Conservation (phyloP, 495 filamentous ascomycete species). For the Penicillium riverlandense region DNA sequence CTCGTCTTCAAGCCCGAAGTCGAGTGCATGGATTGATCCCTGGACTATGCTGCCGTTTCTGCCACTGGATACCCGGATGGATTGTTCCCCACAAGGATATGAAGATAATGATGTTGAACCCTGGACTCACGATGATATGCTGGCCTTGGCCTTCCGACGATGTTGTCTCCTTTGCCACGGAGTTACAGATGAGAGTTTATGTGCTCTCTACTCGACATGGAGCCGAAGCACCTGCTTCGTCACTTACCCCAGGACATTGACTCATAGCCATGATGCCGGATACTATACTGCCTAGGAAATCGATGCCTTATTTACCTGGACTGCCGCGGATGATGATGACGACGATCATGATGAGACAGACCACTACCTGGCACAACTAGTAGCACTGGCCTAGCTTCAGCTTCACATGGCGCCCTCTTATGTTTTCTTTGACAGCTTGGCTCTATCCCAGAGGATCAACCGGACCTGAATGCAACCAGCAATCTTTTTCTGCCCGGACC, state of each 20-base stretch:
- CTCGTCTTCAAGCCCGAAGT: slow-evolving; percentile 24
- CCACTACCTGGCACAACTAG: not conserved
- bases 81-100: not conserved
- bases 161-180: slow-evolving; percentile 6
- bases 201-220: slow-evolving; percentile 9
- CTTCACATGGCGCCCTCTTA: not conserved
- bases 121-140: slow-evolving; percentile 4
- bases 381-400: slow-evolving; percentile 4
- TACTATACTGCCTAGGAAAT: not conserved
- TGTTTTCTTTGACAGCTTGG: not conserved
- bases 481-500: not conserved
- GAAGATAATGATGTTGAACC: slow-evolving; percentile 8
- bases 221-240: slow-evolving; percentile 10
- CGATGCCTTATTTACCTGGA: slow-evolving; percentile 1
- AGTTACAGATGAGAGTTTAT: slow-evolving; percentile 7
- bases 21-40: slow-evolving; percentile 19
- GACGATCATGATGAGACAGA: too few species aligned
- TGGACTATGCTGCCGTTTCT: slow-evolving; percentile 8
- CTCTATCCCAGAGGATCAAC: not conserved
- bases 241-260: slow-evolving; percentile 9
- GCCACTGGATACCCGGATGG: slow-evolving; percentile 9
- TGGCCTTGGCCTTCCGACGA: slow-evolving; percentile 5
- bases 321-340: slow-evolving; percentile 4
- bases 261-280: slow-evolving; percentile 4
- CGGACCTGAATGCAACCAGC: not conserved